These are phyloP conservation scores for Brassica cretica DNA, from an alignment of 345 rosid species.

Conservation along the genomic window DNA sequence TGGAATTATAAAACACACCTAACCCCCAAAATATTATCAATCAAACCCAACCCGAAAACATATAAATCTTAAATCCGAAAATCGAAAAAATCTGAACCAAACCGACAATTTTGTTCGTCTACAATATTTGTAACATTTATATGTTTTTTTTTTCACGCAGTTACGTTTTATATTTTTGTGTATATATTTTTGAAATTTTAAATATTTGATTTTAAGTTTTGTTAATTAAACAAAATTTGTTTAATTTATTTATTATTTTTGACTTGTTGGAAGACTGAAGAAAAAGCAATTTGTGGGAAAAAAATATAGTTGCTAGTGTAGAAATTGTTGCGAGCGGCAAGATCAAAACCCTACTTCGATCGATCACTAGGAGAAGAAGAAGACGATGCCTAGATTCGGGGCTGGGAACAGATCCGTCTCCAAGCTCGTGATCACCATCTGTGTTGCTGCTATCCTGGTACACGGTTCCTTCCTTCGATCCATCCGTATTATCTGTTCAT, in stretches of 20 bases:
- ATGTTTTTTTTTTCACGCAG: no score
- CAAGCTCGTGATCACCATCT: conserved; percentile 35
- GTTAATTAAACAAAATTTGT: not conserved
- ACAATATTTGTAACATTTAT: no score
- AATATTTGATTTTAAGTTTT: not conserved
- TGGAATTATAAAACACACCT: no score
- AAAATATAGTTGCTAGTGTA: conserved; percentile 24
- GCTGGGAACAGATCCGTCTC: conserved; percentile 38
- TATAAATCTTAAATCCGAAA: no score
- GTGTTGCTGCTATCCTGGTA: conserved; percentile 35
- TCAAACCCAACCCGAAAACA: no score
- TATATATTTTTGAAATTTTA: no score
- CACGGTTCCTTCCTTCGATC: conserved; percentile 26
- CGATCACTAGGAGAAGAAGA: conserved; percentile 23
- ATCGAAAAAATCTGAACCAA: no score
- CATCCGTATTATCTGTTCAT: not conserved
- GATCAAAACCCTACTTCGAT: conserved; percentile 37
- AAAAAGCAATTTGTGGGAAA: not conserved
- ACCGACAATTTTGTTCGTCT: no score
- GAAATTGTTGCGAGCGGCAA: conserved; percentile 12
- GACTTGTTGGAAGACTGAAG: conserved; percentile 2
- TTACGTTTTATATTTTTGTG: no score
- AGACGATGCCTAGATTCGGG: conserved; percentile 33
- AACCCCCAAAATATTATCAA: no score
- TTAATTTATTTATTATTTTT: not conserved